Evolutionary conservation across 2,329 filamentous ascomycete species (phyloP), one percentile per base, ranked within the genome.

Genomic region (Penicillium sp.): DNA sequence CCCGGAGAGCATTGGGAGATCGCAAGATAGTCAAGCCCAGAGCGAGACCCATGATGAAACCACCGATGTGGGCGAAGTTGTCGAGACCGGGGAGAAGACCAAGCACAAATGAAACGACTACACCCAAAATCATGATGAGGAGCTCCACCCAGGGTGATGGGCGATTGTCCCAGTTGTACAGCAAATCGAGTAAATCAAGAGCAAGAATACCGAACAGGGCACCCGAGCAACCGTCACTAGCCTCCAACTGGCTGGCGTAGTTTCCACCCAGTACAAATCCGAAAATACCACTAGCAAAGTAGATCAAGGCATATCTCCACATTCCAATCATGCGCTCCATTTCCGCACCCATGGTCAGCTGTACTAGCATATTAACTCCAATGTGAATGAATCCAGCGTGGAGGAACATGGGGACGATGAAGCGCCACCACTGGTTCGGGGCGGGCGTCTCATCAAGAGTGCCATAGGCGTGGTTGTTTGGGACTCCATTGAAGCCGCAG

Each of bases 61-160:
- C 94, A 52, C 94, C 94, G 59, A 99, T 97, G 65, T 99, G 94
- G 15, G 90, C 90, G 73, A 97, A 99, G 74, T 99, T 99, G 79
- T 99, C 94, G 45, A 99, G 77, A 8, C 92, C 93, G 0, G 94
- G 94, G 1, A 99, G 82, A 4, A 99, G 82, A 31, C 94, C 94
- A 2, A 99, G 83, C 15, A 94, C 91, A 69, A 99, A 97, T 0
- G 92, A 91, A 62, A 99, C 92, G 62, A 87, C 78, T 58, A 97
- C 85, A 67, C 97, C 92, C 53, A 97, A 76, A 45, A 92, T 59
- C 71, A 97, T 89, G 73, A 95, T 96, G 51, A 90, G 77, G n/a
- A 99, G 78, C 66, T 97, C 94, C 63, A 89, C 89, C 72, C 86
- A 81, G 0, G 94, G 94, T 29, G 81, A 87, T 42, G 79, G 79